A percentile compares a stretch with the other conserved stretches of the same genome.
Conservation (phyloP, 805 yeast species). For the Limtongia smithiae region DNA sequence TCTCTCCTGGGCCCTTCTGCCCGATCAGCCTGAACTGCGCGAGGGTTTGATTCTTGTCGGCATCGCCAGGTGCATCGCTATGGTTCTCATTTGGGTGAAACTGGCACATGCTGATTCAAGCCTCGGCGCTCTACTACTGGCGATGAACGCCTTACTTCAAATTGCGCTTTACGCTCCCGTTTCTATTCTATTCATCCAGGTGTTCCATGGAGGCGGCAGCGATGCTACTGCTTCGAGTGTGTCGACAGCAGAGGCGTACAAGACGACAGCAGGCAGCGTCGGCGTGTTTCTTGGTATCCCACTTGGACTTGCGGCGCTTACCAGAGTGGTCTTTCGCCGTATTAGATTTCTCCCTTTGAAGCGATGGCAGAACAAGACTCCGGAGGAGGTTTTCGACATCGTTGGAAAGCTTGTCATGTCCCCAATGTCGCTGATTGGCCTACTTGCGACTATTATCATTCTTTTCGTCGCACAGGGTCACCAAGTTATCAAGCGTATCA, state of each 20-base stretch:
- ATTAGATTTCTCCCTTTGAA: background rate
- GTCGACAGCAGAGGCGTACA: conserved; percentile 33
- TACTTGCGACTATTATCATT: conserved; percentile 49
- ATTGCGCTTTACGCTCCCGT: conserved; percentile 52
- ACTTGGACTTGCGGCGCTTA: conserved; percentile 44
- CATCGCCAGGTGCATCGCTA: conserved; percentile 57
- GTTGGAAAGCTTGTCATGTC: conserved; percentile 42
- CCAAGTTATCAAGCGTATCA: conserved; percentile 46
- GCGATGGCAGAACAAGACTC: background rate
- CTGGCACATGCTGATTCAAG: conserved; percentile 49
- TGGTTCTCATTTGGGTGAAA: conserved; percentile 42
- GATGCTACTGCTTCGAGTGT: conserved; percentile 13
- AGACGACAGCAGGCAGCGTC: conserved; percentile 47
- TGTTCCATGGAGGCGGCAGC: conserved; percentile 39
- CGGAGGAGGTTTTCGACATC: conserved; percentile 34
- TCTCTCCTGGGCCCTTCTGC: conserved; percentile 50
- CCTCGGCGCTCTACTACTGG: conserved; percentile 50
- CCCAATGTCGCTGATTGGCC: conserved; percentile 51
- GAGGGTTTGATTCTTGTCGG: conserved; percentile 56
- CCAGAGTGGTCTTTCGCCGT: conserved; percentile 33
- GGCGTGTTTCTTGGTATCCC: conserved; percentile 55
- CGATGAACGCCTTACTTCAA: conserved; percentile 50
- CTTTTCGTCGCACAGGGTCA: conserved; percentile 51
- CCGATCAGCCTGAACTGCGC: conserved; percentile 48
- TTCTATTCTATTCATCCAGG: conserved; percentile 46